Evolutionary conservation across 2,329 filamentous ascomycete species (phyloP), one percentile per base, ranked within the genome.

Genomic region (Epicoccum nigrum): DNA sequence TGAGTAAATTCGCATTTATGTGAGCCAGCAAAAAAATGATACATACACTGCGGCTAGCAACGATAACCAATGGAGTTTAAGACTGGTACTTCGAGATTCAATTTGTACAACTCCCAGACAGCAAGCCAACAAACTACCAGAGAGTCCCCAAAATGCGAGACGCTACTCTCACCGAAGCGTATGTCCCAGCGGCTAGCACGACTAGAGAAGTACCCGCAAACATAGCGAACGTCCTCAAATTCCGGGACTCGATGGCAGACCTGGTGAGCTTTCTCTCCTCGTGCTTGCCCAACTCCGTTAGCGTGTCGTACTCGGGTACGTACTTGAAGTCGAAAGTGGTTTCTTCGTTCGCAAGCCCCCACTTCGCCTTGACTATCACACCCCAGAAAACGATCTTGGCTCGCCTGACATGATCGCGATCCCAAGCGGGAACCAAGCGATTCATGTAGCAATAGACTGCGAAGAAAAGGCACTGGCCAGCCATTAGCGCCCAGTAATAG

Each of bases 291-390:
- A 80, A 70, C 38, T 77, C 74, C 4, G 80, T 83, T 11, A 78
- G 71, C 7, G 79, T 81, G 41, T 74, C 67, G 41, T 80, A 79
- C 57, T 81, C 74, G 0, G 87, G 87, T 8, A 88, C 76, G 64
- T 88, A 88, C 65, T 90, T 87, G 72, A 92, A 88, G 16, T 87
- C 83, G 64, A 91, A 92, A 7, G 75, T 77, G 1, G 82, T 83
- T 62, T 86, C 80, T 38, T 81, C 76, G 0, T 86, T 78, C 9
- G 73, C 84, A 7, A 92, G 76, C 0, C 86, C 88, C 47, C 78
- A 83, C 45, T 85, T 84, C 48, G 83, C 82, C 49, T 86, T 79
- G n/a, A 86, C 81, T 13, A 88, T 80, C 2, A 88, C 69, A 15
- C 78, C 74, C 68, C 83, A 88, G 56, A 86, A 82, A 0, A 82